Conservation (phyloP, 768 basidiomycete genomes). For the Collybia nuda region DNA sequence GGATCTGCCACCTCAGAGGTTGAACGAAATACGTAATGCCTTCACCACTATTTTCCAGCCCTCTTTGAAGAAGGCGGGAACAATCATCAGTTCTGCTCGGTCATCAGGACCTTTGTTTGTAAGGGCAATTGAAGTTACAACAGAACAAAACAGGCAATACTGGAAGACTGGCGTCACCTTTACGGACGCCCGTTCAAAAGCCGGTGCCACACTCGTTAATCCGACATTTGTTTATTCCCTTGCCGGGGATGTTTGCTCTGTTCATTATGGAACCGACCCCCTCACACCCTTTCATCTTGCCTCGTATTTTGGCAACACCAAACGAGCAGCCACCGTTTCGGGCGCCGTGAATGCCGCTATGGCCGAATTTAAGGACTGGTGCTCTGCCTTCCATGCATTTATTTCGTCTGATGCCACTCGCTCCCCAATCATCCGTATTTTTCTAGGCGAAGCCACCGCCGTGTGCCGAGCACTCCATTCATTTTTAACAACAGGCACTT, state of each 20-base stretch:
- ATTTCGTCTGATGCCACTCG: slow-evolving; percentile 5
- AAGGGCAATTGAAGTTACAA: background rate
- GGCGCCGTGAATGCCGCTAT: slow-evolving; percentile 11
- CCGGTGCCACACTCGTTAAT: slow-evolving; percentile 26
- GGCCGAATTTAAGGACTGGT: slow-evolving; percentile 24
- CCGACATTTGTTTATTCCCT: slow-evolving; percentile 33
- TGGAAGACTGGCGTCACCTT: slow-evolving; percentile 33
- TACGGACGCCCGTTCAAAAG: slow-evolving; percentile 9
- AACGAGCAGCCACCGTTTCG: slow-evolving; percentile 1
- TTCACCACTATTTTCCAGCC: slow-evolving; percentile 9
- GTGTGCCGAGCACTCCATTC: slow-evolving; percentile 22
- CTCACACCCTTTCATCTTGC: slow-evolving; percentile 31
- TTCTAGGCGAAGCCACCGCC: slow-evolving; percentile 26
- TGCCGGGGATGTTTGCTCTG: slow-evolving; percentile 24
- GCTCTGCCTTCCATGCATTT: slow-evolving; percentile 18
- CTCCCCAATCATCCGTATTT: slow-evolving; percentile 21
- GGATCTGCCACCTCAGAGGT: slow-evolving; percentile 8
- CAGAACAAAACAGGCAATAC: slow-evolving; percentile 17
- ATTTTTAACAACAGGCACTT: slow-evolving; percentile 4
- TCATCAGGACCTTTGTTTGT: slow-evolving; percentile 5
- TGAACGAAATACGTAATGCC: slow-evolving; percentile 11
- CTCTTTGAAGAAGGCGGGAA: background rate
- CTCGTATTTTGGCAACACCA: slow-evolving; percentile 15
- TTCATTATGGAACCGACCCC: slow-evolving; percentile 35
- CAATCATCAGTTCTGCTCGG: slow-evolving; percentile 1